Conservation (phyloP, 805 yeast species). For the Pichia pseudocactophila region DNA sequence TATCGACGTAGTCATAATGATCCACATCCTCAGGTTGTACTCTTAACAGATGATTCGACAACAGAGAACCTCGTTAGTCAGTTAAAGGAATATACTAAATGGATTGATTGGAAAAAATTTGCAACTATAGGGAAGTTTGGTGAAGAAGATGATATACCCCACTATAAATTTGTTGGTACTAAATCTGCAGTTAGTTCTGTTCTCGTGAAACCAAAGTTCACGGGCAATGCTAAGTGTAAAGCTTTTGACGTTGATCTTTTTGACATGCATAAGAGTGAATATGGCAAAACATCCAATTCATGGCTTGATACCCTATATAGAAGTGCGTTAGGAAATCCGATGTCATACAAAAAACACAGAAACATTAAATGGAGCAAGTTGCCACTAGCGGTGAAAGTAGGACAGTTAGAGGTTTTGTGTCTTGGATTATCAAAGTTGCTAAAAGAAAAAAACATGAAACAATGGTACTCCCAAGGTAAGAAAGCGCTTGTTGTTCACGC, state of each 20-base stretch:
- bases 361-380: conserved; percentile 14
- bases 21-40: conserved; percentile 25
- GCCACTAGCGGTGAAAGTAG: conserved; percentile 10
- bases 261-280: conserved; percentile 21
- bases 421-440: conserved; percentile 19
- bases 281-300: conserved; percentile 14
- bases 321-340: conserved; percentile 17
- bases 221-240: conserved; percentile 2
- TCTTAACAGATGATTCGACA: conserved; percentile 20
- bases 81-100: conserved; percentile 42
- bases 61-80: conserved; percentile 42
- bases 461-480: conserved; percentile 4
- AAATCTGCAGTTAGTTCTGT: conserved; percentile 21
- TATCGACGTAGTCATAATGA: conserved; percentile 24
- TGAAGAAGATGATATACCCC: conserved; percentile 16
- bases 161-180: conserved; percentile 14
- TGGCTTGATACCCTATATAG: conserved; percentile 21
- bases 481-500: conserved; percentile 21
- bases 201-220: conserved; percentile 17
- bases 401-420: conserved; percentile 20
- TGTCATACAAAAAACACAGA: conserved; percentile 17
- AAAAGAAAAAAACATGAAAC: conserved; percentile 9
- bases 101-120: conserved; percentile 32
- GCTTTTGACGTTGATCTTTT: conserved; percentile 17
- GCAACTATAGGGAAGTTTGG: conserved; percentile 22